Base-by-base conservation (phyloP, 2,329 filamentous ascomycete species). In the Monosporascus sp. region DNA sequence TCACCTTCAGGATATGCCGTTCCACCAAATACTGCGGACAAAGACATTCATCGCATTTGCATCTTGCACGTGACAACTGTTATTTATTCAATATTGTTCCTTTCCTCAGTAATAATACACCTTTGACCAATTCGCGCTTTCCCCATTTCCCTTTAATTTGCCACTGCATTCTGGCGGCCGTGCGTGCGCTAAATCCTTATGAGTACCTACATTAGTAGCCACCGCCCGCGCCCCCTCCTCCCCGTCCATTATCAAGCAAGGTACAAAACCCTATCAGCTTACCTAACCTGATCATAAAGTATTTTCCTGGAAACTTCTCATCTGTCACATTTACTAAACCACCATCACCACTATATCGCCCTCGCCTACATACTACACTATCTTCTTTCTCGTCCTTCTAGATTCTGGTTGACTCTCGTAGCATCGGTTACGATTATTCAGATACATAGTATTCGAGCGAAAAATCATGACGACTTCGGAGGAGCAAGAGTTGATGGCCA, bases 401-500 rank as follows among this genome's bases (percentile, higher is more conserved):
- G 31, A 2, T 35, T 11, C 31, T 35, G 31, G 31, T 35, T 31
- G 27, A 11, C 31, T 9, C 9, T 5, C 31, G 11, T 35, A 35
- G 31, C 31, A 35, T 35, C 31, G 31, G 3, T 35, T 14, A 35
- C 9, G 9, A 5, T 35, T 35, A 35, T 35, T 35, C 5, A 5
- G 9, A 35, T 11, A 2, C 9, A 19, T 16, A 46, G 43, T 27
- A 11, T 46, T 27, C 24, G 24, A 26, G n/a, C 43, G 43, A 46
- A n/a, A 56, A 54, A 61, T 31, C 54, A 65, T 65, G 65, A 51
- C 62, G 51, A 60, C 64, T 35, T 37, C 57, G 51, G 77, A 81
- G 63, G 75, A 81, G 52, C 74, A 75, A 63, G 77, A 79, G 54
- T 68, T 84, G 58, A 68, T 81, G 63, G 79, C 77, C 50, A 74